Percentiles rank a stretch among this genome's conserved stretches.
phyloP scores from a whole-genome alignment of 2,329 filamentous ascomycete species.

The Colletotrichum eremochloae region DNA sequence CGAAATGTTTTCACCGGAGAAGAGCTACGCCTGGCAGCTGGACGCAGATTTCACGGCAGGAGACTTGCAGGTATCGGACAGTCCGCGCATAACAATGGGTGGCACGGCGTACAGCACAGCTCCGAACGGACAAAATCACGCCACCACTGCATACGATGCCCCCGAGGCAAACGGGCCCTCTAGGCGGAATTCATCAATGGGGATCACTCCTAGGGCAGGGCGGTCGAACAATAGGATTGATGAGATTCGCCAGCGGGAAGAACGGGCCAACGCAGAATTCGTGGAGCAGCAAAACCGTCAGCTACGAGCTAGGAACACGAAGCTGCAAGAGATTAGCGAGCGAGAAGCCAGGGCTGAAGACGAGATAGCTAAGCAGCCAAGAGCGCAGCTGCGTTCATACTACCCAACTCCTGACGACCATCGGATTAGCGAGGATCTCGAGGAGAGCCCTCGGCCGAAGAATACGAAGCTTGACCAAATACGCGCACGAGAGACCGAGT shows the following conservation, averaged over 20 bases:
- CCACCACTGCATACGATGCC: constrained; percentile 44
- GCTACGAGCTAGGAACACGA: constrained; percentile 53
- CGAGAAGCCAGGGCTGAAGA: constrained; percentile 55
- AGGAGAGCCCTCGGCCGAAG: constrained; percentile 37
- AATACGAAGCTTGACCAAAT: constrained; percentile 66
- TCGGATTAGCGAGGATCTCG: constrained; percentile 50
- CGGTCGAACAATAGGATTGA: constrained; percentile 62
- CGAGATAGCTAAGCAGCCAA: constrained; percentile 11
- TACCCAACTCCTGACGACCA: constrained; percentile 54
- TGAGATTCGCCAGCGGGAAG: constrained; percentile 61
- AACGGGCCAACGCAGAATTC: constrained; percentile 47
- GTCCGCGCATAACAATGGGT: constrained; percentile 63
- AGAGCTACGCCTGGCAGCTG: constrained; percentile 68
- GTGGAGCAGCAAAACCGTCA: constrained; percentile 20
- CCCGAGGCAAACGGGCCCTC: constrained; percentile 40
- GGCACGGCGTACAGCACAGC: constrained; percentile 51
- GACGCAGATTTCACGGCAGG: constrained; percentile 70
- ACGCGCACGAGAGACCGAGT: constrained; percentile 57
- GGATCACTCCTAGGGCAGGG: constrained; percentile 23
- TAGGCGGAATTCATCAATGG: constrained; percentile 1
- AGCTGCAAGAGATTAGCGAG: constrained; percentile 60
- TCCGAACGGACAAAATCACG: constrained; percentile 45
- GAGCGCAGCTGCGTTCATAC: constrained; percentile 16
- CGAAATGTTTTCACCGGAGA: constrained; percentile 58
- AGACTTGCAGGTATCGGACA: constrained; percentile 68